Evolutionary conservation across 2,329 filamentous ascomycete genomes (phyloP), one percentile per base, ranked within the genome.

Genomic region (Trichoderma sp.): DNA sequence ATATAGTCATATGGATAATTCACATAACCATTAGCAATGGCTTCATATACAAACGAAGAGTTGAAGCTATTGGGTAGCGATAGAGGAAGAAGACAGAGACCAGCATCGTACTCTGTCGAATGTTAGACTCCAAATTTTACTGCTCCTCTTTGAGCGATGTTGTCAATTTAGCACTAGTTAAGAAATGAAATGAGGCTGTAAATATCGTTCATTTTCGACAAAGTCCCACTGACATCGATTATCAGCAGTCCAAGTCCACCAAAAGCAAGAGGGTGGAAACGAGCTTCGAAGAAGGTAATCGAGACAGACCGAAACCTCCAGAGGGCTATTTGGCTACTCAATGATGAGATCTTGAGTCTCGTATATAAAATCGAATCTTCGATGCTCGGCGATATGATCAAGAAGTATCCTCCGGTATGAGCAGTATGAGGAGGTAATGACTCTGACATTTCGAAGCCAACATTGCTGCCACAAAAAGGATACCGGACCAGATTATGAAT

Each of bases 121-220:
- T 45, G 16, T n/a, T 1, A 9, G 38, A 2, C 16, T n/a, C 1
- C 41, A 4, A 1, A 45, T n/a, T n/a, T 45, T 9, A n/a, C n/a
- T n/a, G 1, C 7, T 45, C n/a, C 16, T 41, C 3, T 45, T 45
- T 0, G 16, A n/a, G 3, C 3, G n/a, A 45, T 45, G 0, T n/a
- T 3, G 4, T n/a, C 6, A n/a, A 3, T 9, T 1, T 4, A 45
- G 7, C 0, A 8, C 6, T 45, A 0, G 16, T 8, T 9, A 0
- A 8, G 38, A 18, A 45, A 9, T 7, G 8, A 1, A n/a, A n/a
- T 9, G 0, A 45, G 1, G 41, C 3, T 2, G 7, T 0, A 45
- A 4, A 45, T n/a, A n/a, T 18, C 6, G 1, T 45, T 45, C 16
- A 45, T n/a, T 2, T 45, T n/a, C 6, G 41, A n/a, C 2, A 45